Base-by-base conservation (phyloP, 768 basidiomycete genomes). In the Psilocybe subaeruginosa region DNA sequence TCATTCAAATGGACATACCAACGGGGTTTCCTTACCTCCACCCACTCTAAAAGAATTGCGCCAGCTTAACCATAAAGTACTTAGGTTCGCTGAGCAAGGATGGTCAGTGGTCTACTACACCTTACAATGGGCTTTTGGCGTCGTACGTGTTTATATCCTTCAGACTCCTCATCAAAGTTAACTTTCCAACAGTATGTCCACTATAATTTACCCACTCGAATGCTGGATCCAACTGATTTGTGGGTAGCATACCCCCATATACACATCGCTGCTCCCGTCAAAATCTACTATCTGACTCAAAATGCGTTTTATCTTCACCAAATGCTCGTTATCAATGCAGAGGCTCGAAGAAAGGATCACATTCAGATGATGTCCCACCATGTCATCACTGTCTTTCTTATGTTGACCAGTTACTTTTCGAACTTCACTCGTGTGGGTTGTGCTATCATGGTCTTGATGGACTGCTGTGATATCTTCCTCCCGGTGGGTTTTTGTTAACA, bases 341-440 rank as follows among this genome's bases (percentile, higher is more conserved):
- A 99, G 74, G 94, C 89, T 41, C 85, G 88, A 57, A 82, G 97
- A 59, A 95, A 93, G 72, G 97, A 99, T 74, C 94, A 98, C 74
- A 79, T 80, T 68, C 97, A 98, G 76, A 98, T 98, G 97, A 91
- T 98, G 85, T 78, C 88, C 27, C 97, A 99, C 78, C 97, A 99
- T 72, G 71, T 97, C 67, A 90, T 99, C 66, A 97, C 95, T 11
- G 83, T 95, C 62, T 70, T 81, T 52, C 85, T 99, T 63, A 87
- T 98, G 76, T 74, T 80, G 35, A 69, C 79, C 43, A 95, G 92
- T 73, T 99, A 97, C 76, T 82, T 82, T 62, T 85, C 82, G 72
- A 90, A 95, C 75, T 90, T 88, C 71, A 97, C 93, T 8, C 90
- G 95, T 48, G 84, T 96, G 47, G 97, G 97, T 14, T 93, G 90